Evolutionary conservation across 2,329 filamentous ascomycete genomes (phyloP).

Genomic region (Pseudogymnoascus destructans): DNA sequence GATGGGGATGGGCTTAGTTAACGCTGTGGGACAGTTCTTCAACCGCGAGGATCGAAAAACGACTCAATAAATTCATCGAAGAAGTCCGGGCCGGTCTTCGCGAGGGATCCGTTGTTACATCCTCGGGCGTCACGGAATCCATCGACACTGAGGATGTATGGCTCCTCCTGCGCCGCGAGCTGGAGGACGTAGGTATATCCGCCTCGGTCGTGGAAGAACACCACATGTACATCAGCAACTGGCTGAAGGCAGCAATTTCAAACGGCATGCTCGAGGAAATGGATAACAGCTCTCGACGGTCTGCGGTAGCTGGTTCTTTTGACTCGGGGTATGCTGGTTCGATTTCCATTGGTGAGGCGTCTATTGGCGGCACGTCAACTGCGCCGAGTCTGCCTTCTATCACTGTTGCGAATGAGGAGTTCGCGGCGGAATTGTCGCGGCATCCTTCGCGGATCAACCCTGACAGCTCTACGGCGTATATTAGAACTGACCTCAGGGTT

Average conservation of each 20-base stretch:
- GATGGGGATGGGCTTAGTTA: background rate
- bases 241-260: conserved; percentile 20
- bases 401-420: conserved; percentile 19
- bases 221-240: conserved; percentile 20
- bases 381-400: conserved; percentile 16
- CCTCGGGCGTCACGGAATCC: conserved; percentile 15
- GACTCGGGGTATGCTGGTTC: conserved; percentile 18
- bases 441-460: conserved; percentile 15
- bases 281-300: conserved; percentile 1
- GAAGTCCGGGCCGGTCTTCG: conserved; percentile 21
- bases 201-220: conserved; percentile 16
- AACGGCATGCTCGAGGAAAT: conserved; percentile 21
- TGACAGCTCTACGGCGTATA: conserved; percentile 12
- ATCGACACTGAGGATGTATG: conserved; percentile 21
- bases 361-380: conserved; percentile 14
- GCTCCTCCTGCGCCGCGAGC: conserved; percentile 20
- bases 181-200: conserved; percentile 23
- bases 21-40: conserved; percentile 19
- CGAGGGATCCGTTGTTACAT: conserved; percentile 21
- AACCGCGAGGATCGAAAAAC: conserved; percentile 19
- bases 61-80: conserved; percentile 20
- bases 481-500: conserved; percentile 11
- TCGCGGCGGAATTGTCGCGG: conserved; percentile 18
- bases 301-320: conserved; percentile 5
- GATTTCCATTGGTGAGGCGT: background rate